Evolutionary conservation across 2,329 filamentous ascomycete genomes (phyloP).

Genomic region (Verticillium nubilum): DNA sequence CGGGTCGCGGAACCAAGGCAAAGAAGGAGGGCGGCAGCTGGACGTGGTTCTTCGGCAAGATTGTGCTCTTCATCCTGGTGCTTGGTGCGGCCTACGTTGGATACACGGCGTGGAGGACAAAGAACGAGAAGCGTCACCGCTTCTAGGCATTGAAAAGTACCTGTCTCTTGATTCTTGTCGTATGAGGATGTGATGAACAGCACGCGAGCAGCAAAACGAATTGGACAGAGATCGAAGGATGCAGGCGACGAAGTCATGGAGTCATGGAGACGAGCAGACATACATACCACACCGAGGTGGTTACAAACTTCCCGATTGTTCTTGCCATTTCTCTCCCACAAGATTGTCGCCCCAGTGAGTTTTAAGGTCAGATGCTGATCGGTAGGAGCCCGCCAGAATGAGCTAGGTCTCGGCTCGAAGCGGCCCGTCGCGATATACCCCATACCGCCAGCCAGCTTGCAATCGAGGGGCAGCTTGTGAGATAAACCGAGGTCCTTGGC

Average conservation of each 20-base stretch:
- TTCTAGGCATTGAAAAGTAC: conserved; percentile 42
- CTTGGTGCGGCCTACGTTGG: conserved; percentile 75
- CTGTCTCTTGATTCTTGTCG: background rate
- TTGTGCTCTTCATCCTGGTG: conserved; percentile 67
- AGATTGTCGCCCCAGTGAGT: background rate
- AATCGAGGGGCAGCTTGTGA: background rate
- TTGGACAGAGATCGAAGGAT: background rate
- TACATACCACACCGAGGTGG: background rate
- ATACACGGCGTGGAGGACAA: conserved; percentile 75
- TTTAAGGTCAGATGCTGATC: background rate
- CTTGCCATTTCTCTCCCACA: background rate
- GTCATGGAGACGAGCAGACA: background rate
- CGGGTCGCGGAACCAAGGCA: conserved; percentile 23
- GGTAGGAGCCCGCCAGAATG: too few species aligned
- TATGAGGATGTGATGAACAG: background rate
- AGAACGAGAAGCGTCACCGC: conserved; percentile 52
- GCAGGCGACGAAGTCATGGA: background rate
- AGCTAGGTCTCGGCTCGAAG: background rate
- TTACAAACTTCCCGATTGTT: background rate
- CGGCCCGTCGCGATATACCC: background rate
- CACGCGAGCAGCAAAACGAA: background rate
- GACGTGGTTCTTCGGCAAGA: conserved; percentile 70
- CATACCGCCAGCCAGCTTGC: too few species aligned
- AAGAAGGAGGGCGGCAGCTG: conserved; percentile 46
- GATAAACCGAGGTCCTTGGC: background rate